Evolutionary conservation across 108 stramenopile species (phyloP).

Genomic region (Aureococcus anophagefferens): DNA sequence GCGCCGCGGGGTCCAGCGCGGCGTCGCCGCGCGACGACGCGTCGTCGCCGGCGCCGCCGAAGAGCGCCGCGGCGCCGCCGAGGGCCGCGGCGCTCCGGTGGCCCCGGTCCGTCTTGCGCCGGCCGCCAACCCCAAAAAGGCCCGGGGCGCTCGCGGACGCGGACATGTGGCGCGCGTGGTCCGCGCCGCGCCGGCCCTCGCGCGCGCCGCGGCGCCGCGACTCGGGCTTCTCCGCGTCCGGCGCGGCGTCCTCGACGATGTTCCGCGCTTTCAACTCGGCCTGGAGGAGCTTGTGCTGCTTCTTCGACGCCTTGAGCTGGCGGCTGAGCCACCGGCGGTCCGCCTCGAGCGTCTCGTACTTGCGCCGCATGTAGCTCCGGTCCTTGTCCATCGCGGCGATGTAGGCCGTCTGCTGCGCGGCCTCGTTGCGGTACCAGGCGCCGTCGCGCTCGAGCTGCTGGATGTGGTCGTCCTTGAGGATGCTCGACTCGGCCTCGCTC

Average conservation of each 20-base stretch:
- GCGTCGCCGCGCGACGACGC: conserved; percentile 10
- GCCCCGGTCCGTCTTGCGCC: not conserved
- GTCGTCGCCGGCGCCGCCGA: conserved; percentile 1
- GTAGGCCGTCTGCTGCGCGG: conserved; percentile 24
- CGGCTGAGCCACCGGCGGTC: conserved; percentile 27
- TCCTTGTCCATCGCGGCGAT: conserved; percentile 30
- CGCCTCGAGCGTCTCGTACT: conserved; percentile 29
- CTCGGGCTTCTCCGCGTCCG: conserved; percentile 14
- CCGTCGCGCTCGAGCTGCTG: conserved; percentile 24
- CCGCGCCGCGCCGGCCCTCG: conserved; percentile 7
- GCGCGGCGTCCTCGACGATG: conserved; percentile 5
- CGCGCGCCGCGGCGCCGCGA: not conserved
- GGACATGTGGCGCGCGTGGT: conserved; percentile 10
- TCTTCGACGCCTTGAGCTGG: conserved; percentile 44
- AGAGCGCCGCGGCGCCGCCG: not conserved
- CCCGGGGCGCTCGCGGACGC: conserved; percentile 7
- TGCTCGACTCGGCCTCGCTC: conserved; percentile 27
- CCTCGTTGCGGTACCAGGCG: conserved; percentile 41
- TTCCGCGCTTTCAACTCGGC: conserved; percentile 13
- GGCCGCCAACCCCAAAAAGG: too few species aligned
- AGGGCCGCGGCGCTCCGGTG: too few species aligned
- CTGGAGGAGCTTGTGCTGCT: conserved; percentile 32
- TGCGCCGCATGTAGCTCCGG: conserved; percentile 26
- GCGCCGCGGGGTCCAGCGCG: not conserved
- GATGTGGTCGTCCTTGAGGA: conserved; percentile 34